Conservation (phyloP, 2,329 filamentous ascomycete species). For the Pseudogymnoascus sp. region DNA sequence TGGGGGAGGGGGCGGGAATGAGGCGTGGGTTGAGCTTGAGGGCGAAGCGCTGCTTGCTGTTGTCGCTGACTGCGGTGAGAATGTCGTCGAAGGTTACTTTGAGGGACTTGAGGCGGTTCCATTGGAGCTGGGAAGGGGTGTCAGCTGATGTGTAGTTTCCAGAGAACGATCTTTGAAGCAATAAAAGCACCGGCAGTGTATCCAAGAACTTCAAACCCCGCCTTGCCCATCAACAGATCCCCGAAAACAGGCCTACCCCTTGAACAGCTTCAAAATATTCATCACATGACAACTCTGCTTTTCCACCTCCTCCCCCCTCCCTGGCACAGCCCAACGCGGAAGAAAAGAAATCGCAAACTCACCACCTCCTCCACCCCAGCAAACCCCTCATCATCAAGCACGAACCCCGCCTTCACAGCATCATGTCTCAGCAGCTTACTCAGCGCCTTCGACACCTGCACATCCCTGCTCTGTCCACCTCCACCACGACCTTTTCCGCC, state of each 20-base stretch:
- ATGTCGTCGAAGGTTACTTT: conserved; percentile 71
- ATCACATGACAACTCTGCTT: neutral
- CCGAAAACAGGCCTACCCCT: too few relatives aligned
- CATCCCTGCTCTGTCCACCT: conserved; percentile 20
- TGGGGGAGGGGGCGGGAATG: conserved; percentile 16
- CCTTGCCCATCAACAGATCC: neutral
- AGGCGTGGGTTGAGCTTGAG: conserved; percentile 49
- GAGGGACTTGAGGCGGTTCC: conserved; percentile 50
- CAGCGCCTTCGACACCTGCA: conserved; percentile 26
- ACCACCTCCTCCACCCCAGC: conserved; percentile 51
- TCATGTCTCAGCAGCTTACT: conserved; percentile 28
- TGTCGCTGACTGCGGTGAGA: conserved; percentile 57
- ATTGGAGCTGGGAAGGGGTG: conserved; percentile 22
- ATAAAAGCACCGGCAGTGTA: neutral
- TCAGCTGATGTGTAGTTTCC: conserved; percentile 1
- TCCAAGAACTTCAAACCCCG: neutral
- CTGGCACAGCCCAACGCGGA: too few relatives aligned
- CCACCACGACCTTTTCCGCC: conserved; percentile 11
- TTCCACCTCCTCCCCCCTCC: neutral
- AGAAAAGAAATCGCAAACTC: conserved; percentile 28
- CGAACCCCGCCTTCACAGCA: conserved; percentile 43
- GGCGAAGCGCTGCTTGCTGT: conserved; percentile 86
- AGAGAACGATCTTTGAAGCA: neutral
- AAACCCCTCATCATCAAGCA: conserved; percentile 51
- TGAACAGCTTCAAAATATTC: neutral